These are phyloP conservation scores for Protomyces arabidopsidicola DNA, from an alignment of 1,139 yeast genomes.

Conservation along the genomic window DNA sequence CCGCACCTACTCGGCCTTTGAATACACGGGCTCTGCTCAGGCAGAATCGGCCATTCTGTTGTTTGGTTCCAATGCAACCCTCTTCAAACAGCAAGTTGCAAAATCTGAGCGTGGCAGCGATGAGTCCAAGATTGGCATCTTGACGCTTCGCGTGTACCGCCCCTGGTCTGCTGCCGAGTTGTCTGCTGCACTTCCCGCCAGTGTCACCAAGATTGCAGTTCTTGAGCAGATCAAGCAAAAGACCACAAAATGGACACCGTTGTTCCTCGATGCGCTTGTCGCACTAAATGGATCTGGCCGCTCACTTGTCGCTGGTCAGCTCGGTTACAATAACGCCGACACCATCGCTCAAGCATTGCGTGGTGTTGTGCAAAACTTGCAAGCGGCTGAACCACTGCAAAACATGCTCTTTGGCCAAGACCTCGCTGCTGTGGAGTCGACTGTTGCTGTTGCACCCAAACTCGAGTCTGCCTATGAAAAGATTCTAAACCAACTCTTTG, in stretches of 20 bases:
- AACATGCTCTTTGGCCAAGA: constrained; percentile 56
- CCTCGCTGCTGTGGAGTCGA: constrained; percentile 33
- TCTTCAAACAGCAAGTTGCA: constrained; percentile 45
- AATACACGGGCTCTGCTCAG: constrained; percentile 42
- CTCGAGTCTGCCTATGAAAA: constrained; percentile 75
- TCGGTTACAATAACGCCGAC: constrained; percentile 49
- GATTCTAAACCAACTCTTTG: constrained; percentile 65
- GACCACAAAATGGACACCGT: constrained; percentile 57
- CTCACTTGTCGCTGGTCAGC: constrained; percentile 56
- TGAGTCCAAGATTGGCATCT: constrained; percentile 47
- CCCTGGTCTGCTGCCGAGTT: constrained; percentile 61
- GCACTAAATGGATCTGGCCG: constrained; percentile 50
- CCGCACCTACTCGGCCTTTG: constrained; percentile 42
- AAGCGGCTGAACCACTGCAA: constrained; percentile 55
- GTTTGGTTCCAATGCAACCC: constrained; percentile 55
- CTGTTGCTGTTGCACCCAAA: constrained; percentile 39
- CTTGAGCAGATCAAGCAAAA: constrained; percentile 55
- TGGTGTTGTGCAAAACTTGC: constrained; percentile 52
- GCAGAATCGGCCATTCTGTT: constrained; percentile 55
- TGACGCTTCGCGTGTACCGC: constrained; percentile 60
- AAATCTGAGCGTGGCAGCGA: constrained; percentile 33
- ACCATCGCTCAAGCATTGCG: constrained; percentile 48
- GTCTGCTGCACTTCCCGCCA: constrained; percentile 51
- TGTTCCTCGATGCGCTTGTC: constrained; percentile 70
- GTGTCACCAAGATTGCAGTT: constrained; percentile 57